Base-by-base conservation (phyloP, 805 yeast genomes). In the Kodamaea nitidulidarum region DNA sequence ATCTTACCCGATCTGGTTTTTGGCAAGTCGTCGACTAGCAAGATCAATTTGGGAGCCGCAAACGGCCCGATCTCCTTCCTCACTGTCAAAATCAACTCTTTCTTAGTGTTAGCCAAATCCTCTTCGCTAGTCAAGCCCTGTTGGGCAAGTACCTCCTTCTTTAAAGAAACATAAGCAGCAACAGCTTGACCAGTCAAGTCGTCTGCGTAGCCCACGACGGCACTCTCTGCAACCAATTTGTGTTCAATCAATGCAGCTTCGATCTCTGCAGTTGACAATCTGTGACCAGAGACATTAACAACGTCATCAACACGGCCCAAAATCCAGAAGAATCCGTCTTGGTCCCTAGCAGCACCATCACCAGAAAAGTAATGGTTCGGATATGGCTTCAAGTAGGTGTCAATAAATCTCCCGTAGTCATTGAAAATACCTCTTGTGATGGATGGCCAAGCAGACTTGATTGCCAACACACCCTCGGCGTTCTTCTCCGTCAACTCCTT, bases 261-360 rank as follows among this genome's bases (percentile, higher is more conserved):
- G 52, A 93, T 93, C 70, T 93, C 98, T 16, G 98, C 95, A 33
- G 98, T 91, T n/a, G 97, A 88, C 51, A 93, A 75, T 65, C 98
- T 82, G 69, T 93, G 98, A 50, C 98, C 98, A 38, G 95, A 83
- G 28, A 93, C 98, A 59, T 93, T 93, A 51, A 91, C 98, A 43
- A 93, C 98, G 56, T 93, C 98, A 63, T 93, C 98, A 48, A 93
- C 97, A 66, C 98, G 84, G 55, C 98, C 98, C 65, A 91, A 78
- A 62, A 93, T 91, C 96, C 98, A 93, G 71, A 81, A 87, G 74
- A 81, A 93, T 36, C 98, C 98, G 58, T 93, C 98, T 46, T 78
- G 78, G 63, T 93, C 98, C 61, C 97, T 81, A 32, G 95, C 98
- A 39, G 97, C 98, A 68, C 98, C 98, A 62, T 91, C 98, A 55